Conservation (phyloP, 306 rosid species). For the Nissolia schottii region DNA sequence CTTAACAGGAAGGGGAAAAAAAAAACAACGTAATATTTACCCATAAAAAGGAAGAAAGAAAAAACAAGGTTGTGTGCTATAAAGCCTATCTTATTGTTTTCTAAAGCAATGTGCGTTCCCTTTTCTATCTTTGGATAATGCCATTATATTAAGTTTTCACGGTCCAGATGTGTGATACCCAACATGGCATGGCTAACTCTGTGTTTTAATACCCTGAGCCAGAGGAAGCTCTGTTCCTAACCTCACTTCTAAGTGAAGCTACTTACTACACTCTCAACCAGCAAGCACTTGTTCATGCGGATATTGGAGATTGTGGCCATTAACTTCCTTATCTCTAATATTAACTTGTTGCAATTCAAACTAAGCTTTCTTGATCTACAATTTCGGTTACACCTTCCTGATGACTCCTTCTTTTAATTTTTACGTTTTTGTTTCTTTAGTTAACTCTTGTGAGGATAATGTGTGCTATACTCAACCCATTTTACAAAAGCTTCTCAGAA, state of each 20-base stretch:
- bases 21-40: too few relatives aligned
- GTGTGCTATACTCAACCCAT: constrained; percentile 9
- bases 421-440: neutral
- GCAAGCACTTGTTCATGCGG: neutral
- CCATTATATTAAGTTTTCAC: constrained; percentile 10
- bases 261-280: neutral
- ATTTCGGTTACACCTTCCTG: neutral
- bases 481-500: neutral
- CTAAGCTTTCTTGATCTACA: neutral
- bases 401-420: neutral
- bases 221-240: neutral
- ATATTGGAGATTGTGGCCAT: neutral
- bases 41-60: neutral
- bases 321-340: neutral
- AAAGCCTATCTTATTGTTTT: neutral
- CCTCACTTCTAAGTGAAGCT: constrained; percentile 51
- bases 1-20: too few relatives aligned
- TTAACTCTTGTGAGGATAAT: neutral
- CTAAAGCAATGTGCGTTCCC: neutral
- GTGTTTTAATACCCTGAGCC: neutral
- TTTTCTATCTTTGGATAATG: neutral
- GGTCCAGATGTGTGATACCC: neutral
- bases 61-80: neutral
- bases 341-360: constrained; percentile 3
- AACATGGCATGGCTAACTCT: neutral